Conservation (phyloP, 2,329 filamentous ascomycete species). For the Clonostachys byssicola region DNA sequence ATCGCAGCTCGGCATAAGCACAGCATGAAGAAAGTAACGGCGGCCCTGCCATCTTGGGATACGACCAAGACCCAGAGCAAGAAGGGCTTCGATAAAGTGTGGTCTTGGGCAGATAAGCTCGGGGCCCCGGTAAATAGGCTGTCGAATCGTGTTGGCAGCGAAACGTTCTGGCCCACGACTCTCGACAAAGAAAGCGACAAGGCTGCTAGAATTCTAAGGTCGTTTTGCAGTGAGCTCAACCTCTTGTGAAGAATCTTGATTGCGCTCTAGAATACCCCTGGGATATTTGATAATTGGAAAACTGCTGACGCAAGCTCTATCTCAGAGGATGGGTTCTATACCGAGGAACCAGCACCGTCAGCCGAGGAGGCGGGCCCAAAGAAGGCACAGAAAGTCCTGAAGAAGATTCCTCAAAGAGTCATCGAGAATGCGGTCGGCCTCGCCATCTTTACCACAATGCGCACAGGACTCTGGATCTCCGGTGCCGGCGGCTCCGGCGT, state of each 20-base stretch:
- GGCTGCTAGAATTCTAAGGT: conserved; percentile 75
- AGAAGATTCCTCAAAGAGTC: conserved; percentile 51
- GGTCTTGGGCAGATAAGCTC: conserved; percentile 42
- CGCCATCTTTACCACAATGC: conserved; percentile 68
- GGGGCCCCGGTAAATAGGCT: conserved; percentile 75
- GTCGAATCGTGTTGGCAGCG: conserved; percentile 73
- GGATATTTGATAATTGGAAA: not conserved
- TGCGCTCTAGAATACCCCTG: conserved; percentile 5
- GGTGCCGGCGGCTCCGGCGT: conserved; percentile 65
- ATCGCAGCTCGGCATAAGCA: not conserved
- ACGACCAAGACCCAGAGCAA: conserved; percentile 51
- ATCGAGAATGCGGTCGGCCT: conserved; percentile 63
- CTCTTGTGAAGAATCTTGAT: not conserved
- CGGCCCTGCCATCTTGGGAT: conserved; percentile 41
- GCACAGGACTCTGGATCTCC: conserved; percentile 61
- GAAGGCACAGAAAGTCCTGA: conserved; percentile 37
- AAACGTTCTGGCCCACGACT: conserved; percentile 83
- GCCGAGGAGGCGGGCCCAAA: conserved; percentile 23
- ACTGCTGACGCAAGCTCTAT: not conserved
- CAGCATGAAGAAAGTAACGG: conserved; percentile 25
- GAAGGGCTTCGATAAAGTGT: conserved; percentile 71
- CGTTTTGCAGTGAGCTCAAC: conserved; percentile 71
- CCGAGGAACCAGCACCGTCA: conserved; percentile 16
- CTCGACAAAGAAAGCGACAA: conserved; percentile 88
- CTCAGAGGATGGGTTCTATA: conserved; percentile 48